Base-by-base conservation (phyloP, 176 grass and related monocot genomes). In the Stipa capillata region DNA sequence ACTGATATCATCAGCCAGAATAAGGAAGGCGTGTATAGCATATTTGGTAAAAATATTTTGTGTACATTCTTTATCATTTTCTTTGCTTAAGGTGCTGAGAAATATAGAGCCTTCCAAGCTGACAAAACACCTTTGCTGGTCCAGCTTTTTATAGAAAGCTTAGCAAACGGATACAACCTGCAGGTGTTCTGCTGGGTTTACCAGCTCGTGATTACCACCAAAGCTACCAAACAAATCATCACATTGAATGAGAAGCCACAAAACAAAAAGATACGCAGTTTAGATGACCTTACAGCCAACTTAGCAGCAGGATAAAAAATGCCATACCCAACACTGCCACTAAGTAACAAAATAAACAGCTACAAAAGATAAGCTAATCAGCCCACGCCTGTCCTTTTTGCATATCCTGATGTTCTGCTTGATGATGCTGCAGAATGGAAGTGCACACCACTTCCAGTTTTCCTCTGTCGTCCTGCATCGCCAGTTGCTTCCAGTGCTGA, bases 1-100 rank as follows among this genome's bases (percentile, higher is more conserved):
- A 45, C 72, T 75, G 76, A 83, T 84, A 81, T 98, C 68, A 87
- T 94, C 64, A 92, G 92, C 81, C 87, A 93, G 79, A 98, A 98
- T 80, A 98, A 94, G 64, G 95, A 98, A 82, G 90, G 96, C 21
- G 8, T 98, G 77, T 98, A 91, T 73, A 98, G 92, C 86, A 90
- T 98, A 82, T 88, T 93, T 84, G 90, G 90, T 98, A 91, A 87
- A 32, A 76, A 65, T 28, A 44, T 31, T 7, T 55, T 54, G 25
- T 63, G 58, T 0, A 10, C 33, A 27, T 81, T 79, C 0, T 56
- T 62, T 27, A 14, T 73, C 4, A 76, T 35, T 79, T n/a, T 74
- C 1, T 84, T 65, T 74, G 70, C 41, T 78, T 34, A 69, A 73
- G 50, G 44, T 58, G 49, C 37, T 25, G 21, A 56, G 37, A 78